Evolutionary conservation across 192 early-diverging fungal species (phyloP).

Genomic region (Podila epicladia): DNA sequence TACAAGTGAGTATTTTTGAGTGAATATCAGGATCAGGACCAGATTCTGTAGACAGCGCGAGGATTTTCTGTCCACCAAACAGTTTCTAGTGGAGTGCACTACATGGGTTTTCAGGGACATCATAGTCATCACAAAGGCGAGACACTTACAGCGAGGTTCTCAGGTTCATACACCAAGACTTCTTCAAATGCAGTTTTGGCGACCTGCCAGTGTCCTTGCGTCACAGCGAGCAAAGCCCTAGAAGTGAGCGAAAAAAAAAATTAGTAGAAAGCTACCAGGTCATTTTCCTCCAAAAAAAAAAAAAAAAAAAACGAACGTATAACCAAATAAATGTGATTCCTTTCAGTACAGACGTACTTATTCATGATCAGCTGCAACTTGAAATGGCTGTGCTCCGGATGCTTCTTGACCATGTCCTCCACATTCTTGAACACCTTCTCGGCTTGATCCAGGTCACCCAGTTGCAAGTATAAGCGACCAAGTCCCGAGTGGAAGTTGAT

Average conservation of each 20-base stretch:
- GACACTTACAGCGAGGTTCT: conserved; percentile 54
- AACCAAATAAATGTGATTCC: background rate
- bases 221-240: conserved; percentile 52
- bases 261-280: background rate
- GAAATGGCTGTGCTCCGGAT: conserved; percentile 11
- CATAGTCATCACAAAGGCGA: background rate
- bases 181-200: conserved; percentile 53
- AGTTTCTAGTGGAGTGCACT: too few species aligned
- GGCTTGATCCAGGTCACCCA: conserved; percentile 53
- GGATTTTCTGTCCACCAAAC: too few species aligned
- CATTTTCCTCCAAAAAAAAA: background rate
- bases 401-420: conserved; percentile 27
- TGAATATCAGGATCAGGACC: background rate
- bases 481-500: conserved; percentile 55
- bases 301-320: too few species aligned
- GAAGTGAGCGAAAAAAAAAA: background rate
- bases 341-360: conserved; percentile 10
- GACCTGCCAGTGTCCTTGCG: conserved; percentile 53
- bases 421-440: conserved; percentile 44
- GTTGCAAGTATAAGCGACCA: conserved; percentile 59
- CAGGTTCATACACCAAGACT: conserved; percentile 51
- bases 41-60: background rate
- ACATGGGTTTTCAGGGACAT: background rate
- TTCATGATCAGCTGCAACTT: conserved; percentile 51
- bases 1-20: conserved; percentile 10